Evolutionary conservation across 2,329 filamentous ascomycete genomes (phyloP).

Genomic region (Paraconiothyrium brasiliense): DNA sequence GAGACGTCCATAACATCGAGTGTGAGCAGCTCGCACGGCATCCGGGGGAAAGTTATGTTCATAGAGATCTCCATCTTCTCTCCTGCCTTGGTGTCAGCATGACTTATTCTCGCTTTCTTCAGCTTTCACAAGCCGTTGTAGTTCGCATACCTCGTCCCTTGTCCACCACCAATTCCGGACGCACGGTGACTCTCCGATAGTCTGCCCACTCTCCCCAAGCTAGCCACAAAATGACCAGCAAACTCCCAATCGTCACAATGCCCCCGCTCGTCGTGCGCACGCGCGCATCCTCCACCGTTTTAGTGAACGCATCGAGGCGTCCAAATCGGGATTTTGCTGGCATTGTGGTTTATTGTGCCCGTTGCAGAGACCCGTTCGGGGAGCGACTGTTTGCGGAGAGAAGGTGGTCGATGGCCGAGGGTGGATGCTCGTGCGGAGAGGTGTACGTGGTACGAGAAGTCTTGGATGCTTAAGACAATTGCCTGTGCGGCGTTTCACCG

Average conservation of each 20-base stretch:
- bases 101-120: neutral
- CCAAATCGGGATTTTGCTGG: conserved; percentile 92
- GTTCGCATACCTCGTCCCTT: conserved; percentile 81
- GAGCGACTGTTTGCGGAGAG: neutral
- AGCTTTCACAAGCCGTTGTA: neutral
- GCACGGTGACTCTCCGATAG: conserved; percentile 84
- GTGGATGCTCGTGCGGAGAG: conserved; percentile 14
- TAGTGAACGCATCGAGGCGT: conserved; percentile 97
- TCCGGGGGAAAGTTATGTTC: conserved; percentile 92
- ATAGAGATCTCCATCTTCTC: conserved; percentile 99
- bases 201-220: conserved; percentile 96
- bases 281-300: conserved; percentile 97
- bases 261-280: conserved; percentile 95
- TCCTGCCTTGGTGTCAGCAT: conserved; percentile 59
- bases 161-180: conserved; percentile 94
- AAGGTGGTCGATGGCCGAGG: neutral
- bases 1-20: conserved; percentile 99
- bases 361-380: conserved; percentile 9
- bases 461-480: conserved; percentile 23
- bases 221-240: conserved; percentile 87
- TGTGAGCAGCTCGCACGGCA: conserved; percentile 94
- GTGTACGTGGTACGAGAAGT: conserved; percentile 16
- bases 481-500: conserved; percentile 16
- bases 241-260: conserved; percentile 89
- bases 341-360: conserved; percentile 64